phyloP scores from a whole-genome alignment of 768 basidiomycete genomes.

The Lentinula boryana region DNA sequence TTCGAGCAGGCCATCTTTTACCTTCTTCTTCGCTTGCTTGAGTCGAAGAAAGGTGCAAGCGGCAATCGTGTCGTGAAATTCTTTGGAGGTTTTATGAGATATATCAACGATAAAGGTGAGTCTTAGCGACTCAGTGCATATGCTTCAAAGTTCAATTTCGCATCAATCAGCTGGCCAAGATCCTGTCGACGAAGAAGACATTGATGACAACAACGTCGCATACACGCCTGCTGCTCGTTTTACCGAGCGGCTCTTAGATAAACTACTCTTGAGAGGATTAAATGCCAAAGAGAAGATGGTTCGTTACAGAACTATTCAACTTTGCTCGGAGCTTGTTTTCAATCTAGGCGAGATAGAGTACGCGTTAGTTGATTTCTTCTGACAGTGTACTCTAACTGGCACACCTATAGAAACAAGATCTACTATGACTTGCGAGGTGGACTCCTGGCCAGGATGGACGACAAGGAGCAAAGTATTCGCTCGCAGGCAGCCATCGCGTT shows the following conservation, averaged over 20 bases:
- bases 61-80: conserved; percentile 83
- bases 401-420: conserved; percentile 58
- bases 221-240: conserved; percentile 68
- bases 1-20: conserved; percentile 66
- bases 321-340: conserved; percentile 75
- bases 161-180: conserved; percentile 30
- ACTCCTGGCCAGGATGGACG: conserved; percentile 67
- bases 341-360: conserved; percentile 85
- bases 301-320: conserved; percentile 72
- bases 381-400: conserved; percentile 3
- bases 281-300: conserved; percentile 82
- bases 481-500: conserved; percentile 78
- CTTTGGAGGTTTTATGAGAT: conserved; percentile 69
- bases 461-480: conserved; percentile 75
- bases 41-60: conserved; percentile 75
- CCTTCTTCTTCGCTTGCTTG: conserved; percentile 51
- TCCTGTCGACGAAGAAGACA: conserved; percentile 32
- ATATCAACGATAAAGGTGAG: conserved; percentile 73
- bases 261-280: conserved; percentile 74
- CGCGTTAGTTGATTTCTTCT: conserved; percentile 18
- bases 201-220: conserved; percentile 41
- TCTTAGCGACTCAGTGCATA: background rate
- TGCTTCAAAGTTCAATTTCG: background rate
- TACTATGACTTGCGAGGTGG: conserved; percentile 55
- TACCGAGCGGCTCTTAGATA: conserved; percentile 53